A percentile compares a stretch with the other conserved stretches of the same genome.
Conservation (phyloP, 2,329 filamentous ascomycete genomes). For the Beauveria scarabaeidicola region DNA sequence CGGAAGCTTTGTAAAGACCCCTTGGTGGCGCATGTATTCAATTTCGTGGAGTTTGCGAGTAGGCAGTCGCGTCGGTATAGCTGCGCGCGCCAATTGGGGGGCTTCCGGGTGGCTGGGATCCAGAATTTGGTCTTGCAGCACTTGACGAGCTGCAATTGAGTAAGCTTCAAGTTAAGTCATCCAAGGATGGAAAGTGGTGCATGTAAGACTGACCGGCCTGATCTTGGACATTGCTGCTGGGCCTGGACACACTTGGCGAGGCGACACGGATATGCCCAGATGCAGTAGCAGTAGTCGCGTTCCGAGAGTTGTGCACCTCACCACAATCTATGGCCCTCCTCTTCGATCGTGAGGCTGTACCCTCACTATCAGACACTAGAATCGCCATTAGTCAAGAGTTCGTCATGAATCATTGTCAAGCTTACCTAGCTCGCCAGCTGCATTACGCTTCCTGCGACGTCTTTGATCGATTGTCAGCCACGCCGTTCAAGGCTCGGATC, state of each 20-base stretch:
- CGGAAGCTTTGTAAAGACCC: not conserved
- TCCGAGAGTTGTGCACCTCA: not conserved
- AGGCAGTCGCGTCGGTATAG: not conserved
- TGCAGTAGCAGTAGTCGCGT: not conserved
- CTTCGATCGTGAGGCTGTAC: not conserved
- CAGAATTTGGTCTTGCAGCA: not conserved
- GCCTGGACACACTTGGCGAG: not conserved
- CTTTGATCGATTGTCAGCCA: not conserved
- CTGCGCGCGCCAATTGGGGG: not conserved
- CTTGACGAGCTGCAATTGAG: not conserved
- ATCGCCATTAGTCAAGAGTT: not conserved
- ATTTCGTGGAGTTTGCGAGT: not conserved
- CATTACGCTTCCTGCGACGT: not conserved
- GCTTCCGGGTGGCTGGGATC: not conserved
- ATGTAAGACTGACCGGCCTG: not conserved
- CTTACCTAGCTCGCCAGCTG: not conserved
- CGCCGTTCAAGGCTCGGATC: not conserved
- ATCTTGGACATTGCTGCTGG: not conserved
- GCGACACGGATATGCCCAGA: not conserved
- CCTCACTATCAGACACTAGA: not conserved
- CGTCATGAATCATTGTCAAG: too few relatives aligned
- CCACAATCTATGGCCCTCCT: not conserved
- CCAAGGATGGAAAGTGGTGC: not conserved
- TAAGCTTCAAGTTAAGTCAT: not conserved
- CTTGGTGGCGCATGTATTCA: constrained; percentile 7